A percentile compares a stretch with the other conserved stretches of the same genome.
Evolutionary conservation across 257 asterid species (phyloP).

Genomic region (Nicotiana benthamiana): DNA sequence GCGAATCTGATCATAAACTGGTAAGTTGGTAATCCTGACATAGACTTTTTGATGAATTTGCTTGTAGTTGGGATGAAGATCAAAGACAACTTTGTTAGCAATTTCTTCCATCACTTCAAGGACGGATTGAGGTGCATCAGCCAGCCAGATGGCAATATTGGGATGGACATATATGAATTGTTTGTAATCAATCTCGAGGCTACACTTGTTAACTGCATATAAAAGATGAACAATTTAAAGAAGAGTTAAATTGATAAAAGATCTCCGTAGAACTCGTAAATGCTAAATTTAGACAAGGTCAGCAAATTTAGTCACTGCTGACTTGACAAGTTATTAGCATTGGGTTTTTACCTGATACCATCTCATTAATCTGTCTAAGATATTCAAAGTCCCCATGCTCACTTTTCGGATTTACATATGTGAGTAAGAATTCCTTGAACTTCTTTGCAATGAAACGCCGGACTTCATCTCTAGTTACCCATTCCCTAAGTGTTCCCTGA

Average conservation of each 20-base stretch:
- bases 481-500: slow-evolving; percentile 95
- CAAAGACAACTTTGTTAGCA: slow-evolving; percentile 77
- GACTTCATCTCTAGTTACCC: slow-evolving; percentile 99
- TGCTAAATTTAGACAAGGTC: neutral
- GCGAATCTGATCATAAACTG: slow-evolving; percentile 94
- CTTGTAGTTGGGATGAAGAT: slow-evolving; percentile 78
- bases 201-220: slow-evolving; percentile 82
- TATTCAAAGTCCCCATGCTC: slow-evolving; percentile 84
- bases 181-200: slow-evolving; percentile 95
- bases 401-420: slow-evolving; percentile 67
- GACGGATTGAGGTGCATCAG: slow-evolving; percentile 97
- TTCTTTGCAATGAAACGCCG: slow-evolving; percentile 87
- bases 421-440: slow-evolving; percentile 83
- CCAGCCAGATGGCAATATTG: slow-evolving; percentile 97
- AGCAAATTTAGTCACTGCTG: neutral
- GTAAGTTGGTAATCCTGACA: slow-evolving; percentile 87
- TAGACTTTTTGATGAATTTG: slow-evolving; percentile 81
- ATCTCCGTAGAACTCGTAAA: neutral
- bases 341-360: slow-evolving; percentile 64
- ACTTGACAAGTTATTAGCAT: neutral
- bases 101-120: slow-evolving; percentile 99
- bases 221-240: slow-evolving; percentile 16
- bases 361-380: slow-evolving; percentile 87
- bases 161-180: slow-evolving; percentile 81
- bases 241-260: neutral